Conservation (phyloP, 202 grass and related monocot species). For the Panicum hallii region DNA sequence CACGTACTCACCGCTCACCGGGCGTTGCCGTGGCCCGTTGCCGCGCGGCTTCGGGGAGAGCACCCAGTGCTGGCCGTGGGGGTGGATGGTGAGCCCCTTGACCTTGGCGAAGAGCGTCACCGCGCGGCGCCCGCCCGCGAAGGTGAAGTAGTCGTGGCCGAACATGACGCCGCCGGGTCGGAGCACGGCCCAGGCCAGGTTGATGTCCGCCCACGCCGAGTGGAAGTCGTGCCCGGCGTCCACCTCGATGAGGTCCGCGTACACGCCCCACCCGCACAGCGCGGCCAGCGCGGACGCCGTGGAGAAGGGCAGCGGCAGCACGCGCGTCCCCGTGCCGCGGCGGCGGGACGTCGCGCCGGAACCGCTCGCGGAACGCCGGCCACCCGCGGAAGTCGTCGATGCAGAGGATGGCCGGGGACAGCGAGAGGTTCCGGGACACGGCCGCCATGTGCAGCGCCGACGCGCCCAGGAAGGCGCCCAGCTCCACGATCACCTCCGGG, state of each 20-base stretch:
- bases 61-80: conserved; percentile 95
- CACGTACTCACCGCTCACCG: conserved; percentile 24
- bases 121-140: conserved; percentile 82
- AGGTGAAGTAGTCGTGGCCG: conserved; percentile 96
- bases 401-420: conserved; percentile 78
- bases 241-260: conserved; percentile 97
- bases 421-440: conserved; percentile 70
- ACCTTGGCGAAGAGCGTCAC: conserved; percentile 84
- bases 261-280: conserved; percentile 88
- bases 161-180: conserved; percentile 94
- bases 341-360: conserved; percentile 73
- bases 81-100: conserved; percentile 67
- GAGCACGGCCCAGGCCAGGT: conserved; percentile 88
- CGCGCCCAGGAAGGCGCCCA: conserved; percentile 92
- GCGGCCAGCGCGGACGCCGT: conserved; percentile 76
- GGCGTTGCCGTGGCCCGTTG: conserved; percentile 5
- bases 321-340: conserved; percentile 58
- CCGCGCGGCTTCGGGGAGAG: conserved; percentile 77
- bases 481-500: conserved; percentile 76
- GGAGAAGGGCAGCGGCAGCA: conserved; percentile 93
- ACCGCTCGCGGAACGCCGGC: conserved; percentile 74
- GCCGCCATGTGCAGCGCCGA: conserved; percentile 96
- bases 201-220: conserved; percentile 98
- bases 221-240: conserved; percentile 99
- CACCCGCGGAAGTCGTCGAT: conserved; percentile 97